Evolutionary conservation across 257 asterid genomes (phyloP).

Genomic region (Solanum dulcamara): DNA sequence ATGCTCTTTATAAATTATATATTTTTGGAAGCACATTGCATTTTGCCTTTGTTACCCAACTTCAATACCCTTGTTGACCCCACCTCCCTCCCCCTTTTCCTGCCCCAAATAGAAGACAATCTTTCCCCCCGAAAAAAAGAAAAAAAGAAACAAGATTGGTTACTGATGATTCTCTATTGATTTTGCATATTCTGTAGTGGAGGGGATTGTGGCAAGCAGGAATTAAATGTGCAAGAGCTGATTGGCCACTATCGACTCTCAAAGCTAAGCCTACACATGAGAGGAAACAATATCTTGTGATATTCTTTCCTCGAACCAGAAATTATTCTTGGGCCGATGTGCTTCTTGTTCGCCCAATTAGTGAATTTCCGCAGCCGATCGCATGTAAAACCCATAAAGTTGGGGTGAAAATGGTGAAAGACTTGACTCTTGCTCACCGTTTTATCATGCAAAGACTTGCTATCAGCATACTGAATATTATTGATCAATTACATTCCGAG

Average conservation of each 20-base stretch:
- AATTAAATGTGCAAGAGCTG: slow-evolving; percentile 84
- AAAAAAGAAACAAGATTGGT: neutral
- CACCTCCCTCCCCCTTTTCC: neutral
- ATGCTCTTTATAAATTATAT: neutral
- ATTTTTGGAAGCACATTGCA: neutral
- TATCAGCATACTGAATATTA: slow-evolving; percentile 65
- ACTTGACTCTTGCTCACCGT: slow-evolving; percentile 75
- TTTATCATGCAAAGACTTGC: slow-evolving; percentile 91
- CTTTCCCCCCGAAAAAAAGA: neutral
- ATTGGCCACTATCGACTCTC: slow-evolving; percentile 87
- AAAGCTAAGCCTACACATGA: slow-evolving; percentile 93
- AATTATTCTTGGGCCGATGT: slow-evolving; percentile 96
- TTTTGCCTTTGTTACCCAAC: neutral
- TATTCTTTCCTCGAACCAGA: slow-evolving; percentile 88
- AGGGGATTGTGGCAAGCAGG: slow-evolving; percentile 99
- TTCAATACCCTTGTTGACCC: neutral
- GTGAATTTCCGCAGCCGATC: slow-evolving; percentile 73
- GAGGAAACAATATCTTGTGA: slow-evolving; percentile 82
- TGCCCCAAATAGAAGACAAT: neutral
- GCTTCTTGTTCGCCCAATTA: slow-evolving; percentile 75
- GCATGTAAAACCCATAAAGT: slow-evolving; percentile 71
- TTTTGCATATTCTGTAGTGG: slow-evolving; percentile 48
- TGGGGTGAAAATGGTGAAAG: slow-evolving; percentile 69
- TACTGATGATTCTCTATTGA: slow-evolving; percentile 10
- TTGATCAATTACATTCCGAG: slow-evolving; percentile 79